Percentiles rank a stretch among this genome's conserved stretches.
Conservation (phyloP, 768 basidiomycete species). For the Mycena crocata region DNA sequence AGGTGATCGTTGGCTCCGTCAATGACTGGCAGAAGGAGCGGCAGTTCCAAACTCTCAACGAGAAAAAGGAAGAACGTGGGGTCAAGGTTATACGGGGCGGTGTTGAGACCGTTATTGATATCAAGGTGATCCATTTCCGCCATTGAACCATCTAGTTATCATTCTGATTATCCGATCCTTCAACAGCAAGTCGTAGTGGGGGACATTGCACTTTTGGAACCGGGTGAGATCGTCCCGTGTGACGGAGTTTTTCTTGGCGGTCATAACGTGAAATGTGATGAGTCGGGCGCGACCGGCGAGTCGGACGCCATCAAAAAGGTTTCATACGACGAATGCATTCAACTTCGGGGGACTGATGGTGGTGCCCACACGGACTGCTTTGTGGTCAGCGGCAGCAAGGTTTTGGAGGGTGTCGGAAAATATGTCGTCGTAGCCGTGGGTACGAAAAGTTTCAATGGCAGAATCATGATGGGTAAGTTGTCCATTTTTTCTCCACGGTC, state of each 20-base stretch:
- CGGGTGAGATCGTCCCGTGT: slow-evolving; percentile 95
- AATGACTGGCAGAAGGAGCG: slow-evolving; percentile 99
- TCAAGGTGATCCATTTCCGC: slow-evolving; percentile 66
- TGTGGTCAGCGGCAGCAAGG: slow-evolving; percentile 90
- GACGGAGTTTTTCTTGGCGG: slow-evolving; percentile 95
- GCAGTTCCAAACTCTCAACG: slow-evolving; percentile 93
- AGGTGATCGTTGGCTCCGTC: slow-evolving; percentile 91
- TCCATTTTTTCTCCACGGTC: slow-evolving; percentile 4
- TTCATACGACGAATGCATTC: slow-evolving; percentile 79
- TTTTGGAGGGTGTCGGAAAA: slow-evolving; percentile 92
- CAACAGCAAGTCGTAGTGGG: slow-evolving; percentile 92
- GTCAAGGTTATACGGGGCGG: slow-evolving; percentile 86
- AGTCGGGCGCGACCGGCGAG: slow-evolving; percentile 96
- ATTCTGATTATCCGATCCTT: slow-evolving; percentile 31
- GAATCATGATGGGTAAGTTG: slow-evolving; percentile 94
- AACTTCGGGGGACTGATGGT: slow-evolving; percentile 52
- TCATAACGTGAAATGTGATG: slow-evolving; percentile 95
- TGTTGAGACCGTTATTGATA: slow-evolving; percentile 77
- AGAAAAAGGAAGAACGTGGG: slow-evolving; percentile 93
- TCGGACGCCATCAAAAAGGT: slow-evolving; percentile 94
- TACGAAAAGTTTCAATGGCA: slow-evolving; percentile 92
- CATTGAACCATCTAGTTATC: slow-evolving; percentile 14
- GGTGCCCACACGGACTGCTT: slow-evolving; percentile 87
- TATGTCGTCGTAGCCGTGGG: slow-evolving; percentile 96
- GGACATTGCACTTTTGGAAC: slow-evolving; percentile 91